Base-by-base conservation (phyloP, 1,139 yeast genomes). In the Scheffersomyces parashehatae region DNA sequence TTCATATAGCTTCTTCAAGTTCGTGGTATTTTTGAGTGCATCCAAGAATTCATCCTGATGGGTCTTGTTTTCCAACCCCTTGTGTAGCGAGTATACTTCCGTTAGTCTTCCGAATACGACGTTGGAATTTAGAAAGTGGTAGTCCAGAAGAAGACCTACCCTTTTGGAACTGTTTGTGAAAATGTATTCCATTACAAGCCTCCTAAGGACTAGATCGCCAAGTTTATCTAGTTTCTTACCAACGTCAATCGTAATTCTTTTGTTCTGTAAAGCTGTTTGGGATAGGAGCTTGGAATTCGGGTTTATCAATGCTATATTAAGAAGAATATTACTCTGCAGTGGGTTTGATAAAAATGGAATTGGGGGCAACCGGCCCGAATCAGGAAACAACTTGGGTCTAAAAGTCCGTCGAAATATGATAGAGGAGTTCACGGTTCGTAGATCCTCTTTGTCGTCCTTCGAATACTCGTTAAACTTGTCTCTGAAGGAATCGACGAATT, bases 131-230 rank as follows among this genome's bases (percentile, higher is more conserved):
- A 49, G n/a, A 16, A 54, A 46, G 26, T 40, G 34, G 33, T 45
- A 42, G 31, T 51, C 53, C 15, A 46, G 44, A 37, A 43, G 46
- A 11, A 40, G 42, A 37, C 49, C 44, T 20, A 36, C 26, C 24
- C 45, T 41, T 15, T 44, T 41, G n/a, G 48, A 36, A 11, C 39
- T 37, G 3, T 14, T 41, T n/a, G 35, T 15, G 13, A 38, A 33
- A 13, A 43, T 32, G 37, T 44, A 53, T 30, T 52, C 53, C 7
- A 38, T 38, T 7, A 47, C 40, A 16, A 45, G 38, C 24, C 50
- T 39, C 35, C 45, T 47, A 16, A 53, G 40, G 9, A 54, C 36
- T 4, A 50, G 36, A 39, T 54, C 58, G 4, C 58, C 58, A 7
- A 50, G 39, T n/a, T 42, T 43, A 42, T 53, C 58, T 7, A 54